phyloP scores from a whole-genome alignment of 2,329 filamentous ascomycete genomes.

The Epichloe gansuensis region DNA sequence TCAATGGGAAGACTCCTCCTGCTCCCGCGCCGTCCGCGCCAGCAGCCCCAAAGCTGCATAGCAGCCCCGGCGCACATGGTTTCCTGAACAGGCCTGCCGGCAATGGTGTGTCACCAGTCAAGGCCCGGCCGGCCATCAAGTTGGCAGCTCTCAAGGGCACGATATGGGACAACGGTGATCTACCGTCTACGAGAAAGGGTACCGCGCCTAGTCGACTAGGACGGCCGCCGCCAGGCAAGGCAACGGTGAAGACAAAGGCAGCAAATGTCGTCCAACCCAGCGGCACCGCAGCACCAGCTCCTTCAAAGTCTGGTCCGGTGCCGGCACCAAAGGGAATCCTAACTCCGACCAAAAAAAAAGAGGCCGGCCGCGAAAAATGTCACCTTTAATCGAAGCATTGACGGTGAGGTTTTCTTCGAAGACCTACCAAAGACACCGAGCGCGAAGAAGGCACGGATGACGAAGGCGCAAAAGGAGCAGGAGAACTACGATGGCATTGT shows the following conservation, averaged over 20 bases:
- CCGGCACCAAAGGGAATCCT: constrained; percentile 41
- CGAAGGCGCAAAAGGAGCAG: constrained; percentile 16
- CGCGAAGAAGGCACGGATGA: constrained; percentile 13
- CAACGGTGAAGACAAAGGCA: background rate
- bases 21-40: background rate
- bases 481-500: constrained; percentile 37
- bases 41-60: background rate
- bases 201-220: constrained; percentile 10
- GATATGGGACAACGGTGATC: constrained; percentile 24
- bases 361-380: constrained; percentile 37
- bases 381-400: constrained; percentile 30
- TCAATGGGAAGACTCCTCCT: constrained; percentile 3
- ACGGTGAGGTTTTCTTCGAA: constrained; percentile 38
- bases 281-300: background rate
- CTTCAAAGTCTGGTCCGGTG: constrained; percentile 3
- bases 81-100: background rate
- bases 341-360: constrained; percentile 35
- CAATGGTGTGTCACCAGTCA: constrained; percentile 6
- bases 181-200: constrained; percentile 3
- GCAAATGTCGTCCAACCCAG: background rate
- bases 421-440: constrained; percentile 32
- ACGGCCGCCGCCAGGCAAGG: background rate
- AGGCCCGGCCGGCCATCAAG: constrained; percentile 21
- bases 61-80: constrained; percentile 1
- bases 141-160: constrained; percentile 24